Evolutionary conservation across 2,329 filamentous ascomycete genomes (phyloP).

Genomic region (Cladosporium sp.): DNA sequence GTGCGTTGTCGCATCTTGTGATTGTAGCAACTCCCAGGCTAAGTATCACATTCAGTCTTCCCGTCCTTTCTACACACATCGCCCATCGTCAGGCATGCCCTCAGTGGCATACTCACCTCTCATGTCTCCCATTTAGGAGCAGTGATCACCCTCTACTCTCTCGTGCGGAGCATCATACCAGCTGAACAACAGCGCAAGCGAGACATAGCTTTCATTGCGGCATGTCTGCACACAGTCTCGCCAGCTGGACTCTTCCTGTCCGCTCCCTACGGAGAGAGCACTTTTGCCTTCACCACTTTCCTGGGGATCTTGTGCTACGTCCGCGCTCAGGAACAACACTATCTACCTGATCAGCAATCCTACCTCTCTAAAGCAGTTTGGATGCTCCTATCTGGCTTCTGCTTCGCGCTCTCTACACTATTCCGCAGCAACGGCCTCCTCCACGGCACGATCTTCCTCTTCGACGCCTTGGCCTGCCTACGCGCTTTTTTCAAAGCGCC

Average conservation of each 20-base stretch:
- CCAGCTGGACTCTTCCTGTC: constrained; percentile 89
- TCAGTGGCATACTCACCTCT: constrained; percentile 66
- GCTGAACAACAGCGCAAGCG: constrained; percentile 33
- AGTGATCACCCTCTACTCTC: constrained; percentile 68
- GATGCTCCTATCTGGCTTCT: constrained; percentile 31
- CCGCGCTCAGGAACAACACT: constrained; percentile 38
- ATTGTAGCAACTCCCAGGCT: constrained; percentile 22
- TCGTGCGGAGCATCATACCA: constrained; percentile 60
- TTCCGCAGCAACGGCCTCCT: constrained; percentile 86
- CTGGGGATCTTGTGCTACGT: constrained; percentile 70
- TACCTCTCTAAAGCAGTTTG: constrained; percentile 15
- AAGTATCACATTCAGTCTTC: constrained; percentile 32
- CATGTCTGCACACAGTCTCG: constrained; percentile 76
- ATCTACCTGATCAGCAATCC: neutral
- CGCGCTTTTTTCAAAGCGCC: constrained; percentile 39
- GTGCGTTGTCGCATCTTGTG: constrained; percentile 38
- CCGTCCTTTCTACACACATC: constrained; percentile 22
- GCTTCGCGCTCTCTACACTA: constrained; percentile 69
- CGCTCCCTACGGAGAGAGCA: constrained; percentile 78
- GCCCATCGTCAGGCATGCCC: constrained; percentile 36
- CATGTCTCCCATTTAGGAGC: constrained; percentile 76
- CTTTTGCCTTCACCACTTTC: constrained; percentile 77
- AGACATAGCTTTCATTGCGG: constrained; percentile 65
- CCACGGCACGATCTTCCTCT: constrained; percentile 74
- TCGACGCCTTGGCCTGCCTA: constrained; percentile 54